Conservation (phyloP, 2,329 filamentous ascomycete species). For the Pseudogymnoascus sp. region DNA sequence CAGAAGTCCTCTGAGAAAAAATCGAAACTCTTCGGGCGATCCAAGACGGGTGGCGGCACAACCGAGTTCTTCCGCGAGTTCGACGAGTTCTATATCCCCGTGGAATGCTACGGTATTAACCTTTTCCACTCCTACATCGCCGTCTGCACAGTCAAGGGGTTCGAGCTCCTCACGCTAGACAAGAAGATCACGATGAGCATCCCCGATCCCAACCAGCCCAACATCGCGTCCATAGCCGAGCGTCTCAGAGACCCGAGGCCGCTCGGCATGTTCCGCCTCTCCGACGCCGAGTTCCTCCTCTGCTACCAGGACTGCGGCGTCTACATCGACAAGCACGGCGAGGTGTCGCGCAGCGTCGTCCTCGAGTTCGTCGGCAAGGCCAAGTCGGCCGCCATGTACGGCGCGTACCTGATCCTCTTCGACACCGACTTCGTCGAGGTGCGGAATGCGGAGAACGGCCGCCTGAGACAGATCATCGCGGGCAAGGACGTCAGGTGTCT, state of each 20-base stretch:
- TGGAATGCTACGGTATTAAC: constrained; percentile 91
- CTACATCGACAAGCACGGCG: constrained; percentile 96
- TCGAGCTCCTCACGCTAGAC: constrained; percentile 93
- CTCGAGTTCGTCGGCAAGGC: constrained; percentile 99
- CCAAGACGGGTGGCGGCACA: constrained; percentile 50
- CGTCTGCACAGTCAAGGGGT: constrained; percentile 81
- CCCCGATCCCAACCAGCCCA: constrained; percentile 71
- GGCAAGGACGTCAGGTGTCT: constrained; percentile 84
- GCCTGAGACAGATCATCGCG: constrained; percentile 87
- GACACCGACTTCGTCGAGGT: constrained; percentile 97
- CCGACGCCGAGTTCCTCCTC: constrained; percentile 84
- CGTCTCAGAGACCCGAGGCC: constrained; percentile 78
- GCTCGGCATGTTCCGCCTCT: constrained; percentile 92
- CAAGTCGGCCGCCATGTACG: constrained; percentile 77
- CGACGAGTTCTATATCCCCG: constrained; percentile 96
- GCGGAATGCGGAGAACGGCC: constrained; percentile 89
- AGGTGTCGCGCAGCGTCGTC: constrained; percentile 85
- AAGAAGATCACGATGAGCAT: constrained; percentile 95
- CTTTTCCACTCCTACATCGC: constrained; percentile 93
- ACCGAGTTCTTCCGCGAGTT: constrained; percentile 98
- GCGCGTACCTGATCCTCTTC: constrained; percentile 85
- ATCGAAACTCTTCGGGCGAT: constrained; percentile 52
- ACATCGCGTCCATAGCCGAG: constrained; percentile 75
- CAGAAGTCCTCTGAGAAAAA: constrained; percentile 86
- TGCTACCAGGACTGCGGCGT: constrained; percentile 95